Evolutionary conservation across 306 rosid genomes (phyloP).

Genomic region (Malus sieversii): DNA sequence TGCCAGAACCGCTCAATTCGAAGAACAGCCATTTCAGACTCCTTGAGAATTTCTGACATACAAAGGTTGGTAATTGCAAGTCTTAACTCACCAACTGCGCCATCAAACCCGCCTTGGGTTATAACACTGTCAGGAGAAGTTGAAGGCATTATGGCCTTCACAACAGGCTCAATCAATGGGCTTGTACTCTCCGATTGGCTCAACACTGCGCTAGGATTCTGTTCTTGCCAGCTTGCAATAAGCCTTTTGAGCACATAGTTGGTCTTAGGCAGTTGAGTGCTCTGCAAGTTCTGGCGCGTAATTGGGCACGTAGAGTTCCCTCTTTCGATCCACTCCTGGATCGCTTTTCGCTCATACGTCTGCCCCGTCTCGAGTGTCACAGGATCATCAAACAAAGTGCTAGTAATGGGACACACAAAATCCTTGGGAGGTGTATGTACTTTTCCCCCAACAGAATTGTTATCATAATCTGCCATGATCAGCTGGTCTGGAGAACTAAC

Average conservation of each 20-base stretch:
- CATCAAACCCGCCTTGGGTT: constrained; percentile 53
- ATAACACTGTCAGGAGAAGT: constrained; percentile 61
- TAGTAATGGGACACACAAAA: constrained; percentile 86
- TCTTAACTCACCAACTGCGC: constrained; percentile 47
- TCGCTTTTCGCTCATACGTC: constrained; percentile 84
- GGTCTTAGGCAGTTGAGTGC: constrained; percentile 72
- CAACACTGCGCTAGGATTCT: constrained; percentile 30
- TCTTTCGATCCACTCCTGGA: constrained; percentile 80
- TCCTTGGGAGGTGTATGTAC: constrained; percentile 60
- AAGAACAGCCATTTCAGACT: constrained; percentile 76
- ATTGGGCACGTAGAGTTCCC: constrained; percentile 84
- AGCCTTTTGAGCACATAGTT: constrained; percentile 87
- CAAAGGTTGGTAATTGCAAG: constrained; percentile 56
- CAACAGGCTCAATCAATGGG: constrained; percentile 14
- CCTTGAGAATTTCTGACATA: constrained; percentile 65
- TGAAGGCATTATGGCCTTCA: constrained; percentile 34
- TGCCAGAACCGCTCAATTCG: constrained; percentile 63
- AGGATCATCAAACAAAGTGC: constrained; percentile 82
- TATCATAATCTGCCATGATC: constrained; percentile 39
- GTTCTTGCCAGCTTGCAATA: constrained; percentile 82
- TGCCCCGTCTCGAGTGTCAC: constrained; percentile 97
- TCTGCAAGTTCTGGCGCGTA: constrained; percentile 76
- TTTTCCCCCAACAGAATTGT: constrained; percentile 32
- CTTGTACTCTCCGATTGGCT: constrained; percentile 30
- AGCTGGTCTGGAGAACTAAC: constrained; percentile 34